Conservation (phyloP, 352 stramenopile species). For the Phytopythium aichiense region DNA sequence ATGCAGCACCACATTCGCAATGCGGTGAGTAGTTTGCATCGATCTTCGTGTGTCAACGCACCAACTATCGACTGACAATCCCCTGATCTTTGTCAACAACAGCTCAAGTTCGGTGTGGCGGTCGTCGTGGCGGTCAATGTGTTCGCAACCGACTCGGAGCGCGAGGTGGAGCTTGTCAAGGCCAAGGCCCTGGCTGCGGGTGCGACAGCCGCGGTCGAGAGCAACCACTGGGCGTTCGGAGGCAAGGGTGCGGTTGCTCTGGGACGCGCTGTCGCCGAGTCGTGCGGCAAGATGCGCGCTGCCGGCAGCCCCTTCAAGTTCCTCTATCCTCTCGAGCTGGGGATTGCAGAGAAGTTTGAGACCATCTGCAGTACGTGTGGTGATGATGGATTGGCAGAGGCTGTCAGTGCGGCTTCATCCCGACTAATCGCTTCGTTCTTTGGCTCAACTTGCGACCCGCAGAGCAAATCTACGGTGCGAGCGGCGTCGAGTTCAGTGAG, state of each 20-base stretch:
- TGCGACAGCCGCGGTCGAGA: conserved; percentile 94
- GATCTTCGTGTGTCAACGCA: neutral
- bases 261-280: conserved; percentile 89
- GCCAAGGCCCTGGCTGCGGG: conserved; percentile 88
- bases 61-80: neutral
- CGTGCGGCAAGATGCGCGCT: conserved; percentile 80
- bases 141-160: conserved; percentile 58
- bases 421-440: conserved; percentile 58
- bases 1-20: conserved; percentile 97
- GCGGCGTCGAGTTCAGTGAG: conserved; percentile 93
- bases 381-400: neutral
- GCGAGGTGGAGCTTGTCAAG: conserved; percentile 94
- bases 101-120: conserved; percentile 91
- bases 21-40: conserved; percentile 44
- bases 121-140: conserved; percentile 95
- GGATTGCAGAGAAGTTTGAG: conserved; percentile 95
- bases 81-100: neutral
- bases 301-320: conserved; percentile 90
- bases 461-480: conserved; percentile 96
- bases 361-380: conserved; percentile 92
- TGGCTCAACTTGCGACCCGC: conserved; percentile 14
- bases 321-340: conserved; percentile 92
- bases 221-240: conserved; percentile 79
- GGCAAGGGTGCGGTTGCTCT: conserved; percentile 91
- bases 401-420: conserved; percentile 29